These are phyloP conservation scores for Lantana camara DNA, from an alignment of 257 asterid species.

Conservation along the genomic window DNA sequence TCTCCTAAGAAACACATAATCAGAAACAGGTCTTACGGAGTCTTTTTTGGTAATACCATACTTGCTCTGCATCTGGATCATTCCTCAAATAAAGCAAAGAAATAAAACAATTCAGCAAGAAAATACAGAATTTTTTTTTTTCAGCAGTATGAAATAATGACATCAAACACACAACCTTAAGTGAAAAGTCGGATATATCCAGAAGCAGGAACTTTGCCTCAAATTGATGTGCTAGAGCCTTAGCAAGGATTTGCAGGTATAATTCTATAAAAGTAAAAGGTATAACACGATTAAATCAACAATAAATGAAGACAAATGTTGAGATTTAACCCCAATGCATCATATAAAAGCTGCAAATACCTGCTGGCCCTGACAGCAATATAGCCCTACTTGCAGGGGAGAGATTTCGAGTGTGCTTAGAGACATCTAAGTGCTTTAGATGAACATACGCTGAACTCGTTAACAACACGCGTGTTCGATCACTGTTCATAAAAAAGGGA, in stretches of 20 bases:
- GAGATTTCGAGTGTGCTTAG: constrained; percentile 82
- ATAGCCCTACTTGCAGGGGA: constrained; percentile 90
- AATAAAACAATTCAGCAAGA: constrained; percentile 27
- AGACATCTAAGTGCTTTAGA: constrained; percentile 70
- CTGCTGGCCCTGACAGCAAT: constrained; percentile 85
- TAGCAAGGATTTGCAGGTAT: constrained; percentile 77
- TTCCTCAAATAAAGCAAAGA: constrained; percentile 21
- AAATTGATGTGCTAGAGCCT: constrained; percentile 83
- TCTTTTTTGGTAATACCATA: constrained; percentile 68
- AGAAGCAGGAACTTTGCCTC: constrained; percentile 77
- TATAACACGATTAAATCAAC: background rate
- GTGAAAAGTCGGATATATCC: constrained; percentile 76
- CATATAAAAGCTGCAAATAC: constrained; percentile 35
- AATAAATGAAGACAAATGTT: background rate
- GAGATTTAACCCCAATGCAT: background rate
- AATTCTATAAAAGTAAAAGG: constrained; percentile 43
- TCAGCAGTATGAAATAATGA: constrained; percentile 21
- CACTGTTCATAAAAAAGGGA: constrained; percentile 50
- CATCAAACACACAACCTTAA: constrained; percentile 55
- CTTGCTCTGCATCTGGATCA: constrained; percentile 81
- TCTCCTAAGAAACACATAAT: background rate
- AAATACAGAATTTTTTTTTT: too few species aligned
- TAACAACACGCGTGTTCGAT: constrained; percentile 57
- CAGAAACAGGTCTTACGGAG: constrained; percentile 48
- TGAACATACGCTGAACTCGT: constrained; percentile 86